phyloP scores from a whole-genome alignment of 306 rosid genomes.

The Leucaena leucocephala region DNA sequence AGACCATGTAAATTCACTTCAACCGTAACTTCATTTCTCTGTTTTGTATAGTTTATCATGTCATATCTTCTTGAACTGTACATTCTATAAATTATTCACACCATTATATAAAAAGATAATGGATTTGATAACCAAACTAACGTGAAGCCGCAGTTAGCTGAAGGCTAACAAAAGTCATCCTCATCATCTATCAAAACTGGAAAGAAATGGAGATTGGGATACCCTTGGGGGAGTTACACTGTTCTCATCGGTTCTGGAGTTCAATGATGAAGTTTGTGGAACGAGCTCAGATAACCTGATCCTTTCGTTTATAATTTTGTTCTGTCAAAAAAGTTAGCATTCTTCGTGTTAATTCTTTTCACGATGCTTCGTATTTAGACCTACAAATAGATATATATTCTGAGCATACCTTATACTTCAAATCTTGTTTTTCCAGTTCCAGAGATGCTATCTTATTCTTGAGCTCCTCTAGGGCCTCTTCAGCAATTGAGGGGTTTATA shows the following conservation, averaged over 20 bases:
- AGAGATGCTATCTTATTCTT: slow-evolving; percentile 55
- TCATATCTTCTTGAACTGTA: slow-evolving; percentile 24
- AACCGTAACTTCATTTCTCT: not conserved
- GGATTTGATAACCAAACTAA: slow-evolving; percentile 9
- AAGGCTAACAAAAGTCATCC: slow-evolving; percentile 30
- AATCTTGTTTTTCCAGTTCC: slow-evolving; percentile 73
- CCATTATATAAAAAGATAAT: slow-evolving; percentile 14
- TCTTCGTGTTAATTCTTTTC: slow-evolving; percentile 3
- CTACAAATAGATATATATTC: not conserved
- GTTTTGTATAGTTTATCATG: not conserved
- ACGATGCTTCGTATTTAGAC: not conserved
- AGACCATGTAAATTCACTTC: too few species aligned
- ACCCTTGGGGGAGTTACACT: slow-evolving; percentile 59
- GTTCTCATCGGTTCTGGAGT: slow-evolving; percentile 57
- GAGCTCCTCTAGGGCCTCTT: slow-evolving; percentile 70
- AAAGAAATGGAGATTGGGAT: slow-evolving; percentile 66
- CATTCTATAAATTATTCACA: slow-evolving; percentile 42
- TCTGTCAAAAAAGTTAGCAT: slow-evolving; percentile 48
- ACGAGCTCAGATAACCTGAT: slow-evolving; percentile 60
- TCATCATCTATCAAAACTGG: slow-evolving; percentile 74
- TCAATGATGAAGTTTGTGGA: slow-evolving; percentile 73
- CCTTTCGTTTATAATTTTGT: slow-evolving; percentile 65
- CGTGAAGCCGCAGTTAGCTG: slow-evolving; percentile 22
- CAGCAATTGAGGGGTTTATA: slow-evolving; percentile 66
- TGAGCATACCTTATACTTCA: slow-evolving; percentile 71